These are phyloP conservation scores for Flaveria linearis DNA, from an alignment of 129 eudicot species.

Conservation along the genomic window DNA sequence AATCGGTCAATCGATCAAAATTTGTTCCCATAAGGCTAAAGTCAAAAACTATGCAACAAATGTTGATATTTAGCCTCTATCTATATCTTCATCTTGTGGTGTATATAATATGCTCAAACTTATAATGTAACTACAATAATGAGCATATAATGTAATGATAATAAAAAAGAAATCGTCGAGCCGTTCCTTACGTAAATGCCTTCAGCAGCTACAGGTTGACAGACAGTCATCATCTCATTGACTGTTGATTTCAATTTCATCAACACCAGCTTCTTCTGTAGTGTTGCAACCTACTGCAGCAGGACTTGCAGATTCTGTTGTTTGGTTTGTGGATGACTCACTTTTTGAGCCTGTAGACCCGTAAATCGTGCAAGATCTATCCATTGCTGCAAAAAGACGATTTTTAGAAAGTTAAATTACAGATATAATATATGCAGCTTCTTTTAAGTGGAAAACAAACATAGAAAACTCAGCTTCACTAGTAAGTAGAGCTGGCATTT, in stretches of 20 bases:
- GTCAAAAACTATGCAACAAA: not conserved
- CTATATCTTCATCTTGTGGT: conserved; percentile 28
- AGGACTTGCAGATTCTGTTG: conserved; percentile 48
- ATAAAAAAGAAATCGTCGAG: conserved; percentile 9
- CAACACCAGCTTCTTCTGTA: conserved; percentile 56
- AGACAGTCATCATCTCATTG: conserved; percentile 42
- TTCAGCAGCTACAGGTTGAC: conserved; percentile 18
- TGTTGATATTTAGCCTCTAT: conserved; percentile 16
- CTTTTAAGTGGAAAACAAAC: not conserved
- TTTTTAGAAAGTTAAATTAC: not conserved
- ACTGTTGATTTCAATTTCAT: conserved; percentile 53
- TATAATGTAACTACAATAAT: conserved; percentile 18
- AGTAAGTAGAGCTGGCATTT: not conserved
- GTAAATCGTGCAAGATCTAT: conserved; percentile 88
- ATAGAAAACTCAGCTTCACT: not conserved
- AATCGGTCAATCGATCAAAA: conserved; percentile 28
- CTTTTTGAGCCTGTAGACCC: conserved; percentile 78
- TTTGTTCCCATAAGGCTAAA: conserved; percentile 20
- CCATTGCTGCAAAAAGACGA: conserved; percentile 83
- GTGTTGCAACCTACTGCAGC: conserved; percentile 56
- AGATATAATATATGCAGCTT: not conserved
- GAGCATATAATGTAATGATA: conserved; percentile 14
- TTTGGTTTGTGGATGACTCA: conserved; percentile 40
- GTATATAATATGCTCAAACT: conserved; percentile 31
- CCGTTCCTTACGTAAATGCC: conserved; percentile 31